Conservation (phyloP, 352 stramenopile genomes). For the Globisporangium solare region DNA sequence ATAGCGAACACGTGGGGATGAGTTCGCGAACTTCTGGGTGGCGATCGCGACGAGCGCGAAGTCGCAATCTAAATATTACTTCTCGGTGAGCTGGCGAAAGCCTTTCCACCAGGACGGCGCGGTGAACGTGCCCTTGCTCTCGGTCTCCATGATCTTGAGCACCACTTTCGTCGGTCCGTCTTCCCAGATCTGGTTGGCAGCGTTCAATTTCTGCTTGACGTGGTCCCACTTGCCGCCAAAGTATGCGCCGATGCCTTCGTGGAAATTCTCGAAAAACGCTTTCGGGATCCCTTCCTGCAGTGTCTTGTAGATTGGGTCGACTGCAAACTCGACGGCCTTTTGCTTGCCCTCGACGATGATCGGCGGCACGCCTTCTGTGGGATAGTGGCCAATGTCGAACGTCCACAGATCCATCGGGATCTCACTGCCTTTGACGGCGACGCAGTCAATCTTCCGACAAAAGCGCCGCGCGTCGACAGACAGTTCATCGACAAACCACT, state of each 20-base stretch:
- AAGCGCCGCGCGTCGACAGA: constrained; percentile 78
- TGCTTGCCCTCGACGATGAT: constrained; percentile 64
- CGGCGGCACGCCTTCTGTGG: constrained; percentile 43
- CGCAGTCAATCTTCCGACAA: constrained; percentile 93
- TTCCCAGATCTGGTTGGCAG: constrained; percentile 90
- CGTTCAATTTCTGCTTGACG: constrained; percentile 76
- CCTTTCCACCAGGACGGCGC: constrained; percentile 90
- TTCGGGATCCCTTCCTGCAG: constrained; percentile 77
- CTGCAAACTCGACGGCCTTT: constrained; percentile 79
- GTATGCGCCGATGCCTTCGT: constrained; percentile 91
- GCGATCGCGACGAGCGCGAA: background rate
- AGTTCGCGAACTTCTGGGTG: background rate
- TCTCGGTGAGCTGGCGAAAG: constrained; percentile 91
- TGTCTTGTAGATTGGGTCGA: constrained; percentile 61
- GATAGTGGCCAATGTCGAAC: constrained; percentile 89
- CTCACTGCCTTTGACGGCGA: constrained; percentile 96
- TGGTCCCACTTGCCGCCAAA: constrained; percentile 90
- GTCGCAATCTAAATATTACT: constrained; percentile 36
- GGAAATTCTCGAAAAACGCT: constrained; percentile 90
- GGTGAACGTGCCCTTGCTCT: constrained; percentile 81
- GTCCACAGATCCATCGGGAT: constrained; percentile 94
- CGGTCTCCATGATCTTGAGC: constrained; percentile 86
- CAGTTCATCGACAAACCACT: constrained; percentile 94
- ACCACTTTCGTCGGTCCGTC: constrained; percentile 84
- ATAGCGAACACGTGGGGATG: background rate